Evolutionary conservation across 148 eudicot species (phyloP), one percentile per base, ranked within the genome.

Genomic region (Camellia sinensis): DNA sequence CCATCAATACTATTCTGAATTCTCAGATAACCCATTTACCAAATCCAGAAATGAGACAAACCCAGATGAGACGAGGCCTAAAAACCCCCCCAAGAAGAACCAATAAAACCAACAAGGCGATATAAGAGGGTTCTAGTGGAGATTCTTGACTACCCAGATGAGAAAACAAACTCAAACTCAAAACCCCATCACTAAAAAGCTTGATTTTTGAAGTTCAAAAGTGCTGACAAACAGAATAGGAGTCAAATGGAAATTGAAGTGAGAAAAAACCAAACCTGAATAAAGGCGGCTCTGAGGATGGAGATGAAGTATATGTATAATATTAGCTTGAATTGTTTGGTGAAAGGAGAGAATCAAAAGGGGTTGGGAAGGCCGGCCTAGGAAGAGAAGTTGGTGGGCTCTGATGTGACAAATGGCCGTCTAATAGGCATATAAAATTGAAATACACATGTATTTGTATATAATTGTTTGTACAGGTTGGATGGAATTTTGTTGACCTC

Each of bases 231-330:
- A 10, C 44, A 2, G 22, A 43, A 63, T 6, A 46, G 37, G 18
- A 13, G 14, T 9, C 19, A 12, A 65, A 73, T 18, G 18, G 17
- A 60, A 46, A 63, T 41, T 18, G 59, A 45, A 40, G 37, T 5
- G 14, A 46, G 45, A 52, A 44, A 63, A 73, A 78, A 81, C 43
- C 71, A 82, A 83, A 88, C 91, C 91, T 81, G 74, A 46, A 46
- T 69, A 75, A 81, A 68, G 83, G 75, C 62, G 69, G 63, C 76
- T 29, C 37, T 76, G 75, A 48, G 59, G 61, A 19, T 75, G 19
- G 43, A 63, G 68, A 18, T 29, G 40, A 7, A n/a, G 40, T 29
- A 13, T 64, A 18, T 37, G 41, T 44, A 13, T 7, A 54, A 9
- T n/a, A 18, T 63, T 48, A 2, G 41, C 43, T 76, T 62, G 66